Percentiles rank a stretch among this genome's conserved stretches.
Evolutionary conservation across 495 filamentous ascomycete genomes (phyloP).

Genomic region (Thozetella sp.): DNA sequence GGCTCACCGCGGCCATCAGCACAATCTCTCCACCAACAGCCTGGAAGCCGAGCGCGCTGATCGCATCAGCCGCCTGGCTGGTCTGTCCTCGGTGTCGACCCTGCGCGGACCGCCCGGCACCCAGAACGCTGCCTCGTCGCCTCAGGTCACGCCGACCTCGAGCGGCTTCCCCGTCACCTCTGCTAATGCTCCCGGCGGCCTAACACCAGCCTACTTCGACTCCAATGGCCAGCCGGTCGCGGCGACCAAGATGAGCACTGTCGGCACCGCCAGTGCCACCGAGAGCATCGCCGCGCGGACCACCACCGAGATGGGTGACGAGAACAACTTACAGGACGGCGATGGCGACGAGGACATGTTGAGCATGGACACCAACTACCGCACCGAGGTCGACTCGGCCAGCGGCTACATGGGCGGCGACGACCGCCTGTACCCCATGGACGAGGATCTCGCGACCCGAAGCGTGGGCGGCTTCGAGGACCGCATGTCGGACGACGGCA

Average conservation of each 20-base stretch:
- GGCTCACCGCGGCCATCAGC: slow-evolving; percentile 54
- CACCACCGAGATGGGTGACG: slow-evolving; percentile 58
- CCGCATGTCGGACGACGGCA: slow-evolving; percentile 76
- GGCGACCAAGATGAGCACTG: slow-evolving; percentile 73
- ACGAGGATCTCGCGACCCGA: slow-evolving; percentile 44
- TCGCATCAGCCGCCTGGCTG: slow-evolving; percentile 88
- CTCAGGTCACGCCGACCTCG: slow-evolving; percentile 29
- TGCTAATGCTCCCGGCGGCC: slow-evolving; percentile 28
- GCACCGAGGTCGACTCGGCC: slow-evolving; percentile 35
- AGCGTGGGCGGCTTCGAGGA: slow-evolving; percentile 67
- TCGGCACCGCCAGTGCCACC: slow-evolving; percentile 74
- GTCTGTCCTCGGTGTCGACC: slow-evolving; percentile 77
- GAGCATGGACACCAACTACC: slow-evolving; percentile 48
- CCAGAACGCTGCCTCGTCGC: slow-evolving; percentile 18
- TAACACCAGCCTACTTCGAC: slow-evolving; percentile 72
- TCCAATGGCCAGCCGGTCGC: slow-evolving; percentile 56
- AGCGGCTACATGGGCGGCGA: slow-evolving; percentile 34
- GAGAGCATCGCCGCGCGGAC: slow-evolving; percentile 74
- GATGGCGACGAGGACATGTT: slow-evolving; percentile 46
- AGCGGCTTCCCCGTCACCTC: slow-evolving; percentile 17
- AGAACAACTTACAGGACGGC: slow-evolving; percentile 43
- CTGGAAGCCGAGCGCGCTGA: slow-evolving; percentile 91
- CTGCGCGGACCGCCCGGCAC: slow-evolving; percentile 49
- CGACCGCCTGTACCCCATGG: slow-evolving; percentile 33
- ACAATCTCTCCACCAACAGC: slow-evolving; percentile 65